Evolutionary conservation across 2,329 filamentous ascomycete species (phyloP).

Genomic region (Corinectria fuckeliana): DNA sequence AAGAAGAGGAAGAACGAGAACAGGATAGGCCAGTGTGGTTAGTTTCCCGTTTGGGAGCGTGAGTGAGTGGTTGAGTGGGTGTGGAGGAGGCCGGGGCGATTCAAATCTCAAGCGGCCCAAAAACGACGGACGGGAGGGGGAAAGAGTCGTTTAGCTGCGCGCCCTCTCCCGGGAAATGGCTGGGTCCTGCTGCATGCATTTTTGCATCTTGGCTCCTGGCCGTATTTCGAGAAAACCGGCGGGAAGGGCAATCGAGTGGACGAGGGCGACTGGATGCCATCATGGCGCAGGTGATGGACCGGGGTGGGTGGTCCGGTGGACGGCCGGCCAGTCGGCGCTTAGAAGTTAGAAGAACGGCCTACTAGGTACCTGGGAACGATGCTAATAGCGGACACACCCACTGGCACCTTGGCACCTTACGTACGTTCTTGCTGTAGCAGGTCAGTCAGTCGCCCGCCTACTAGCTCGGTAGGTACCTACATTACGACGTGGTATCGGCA

Average conservation of each 20-base stretch:
- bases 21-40: slow-evolving; percentile 18
- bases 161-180: slow-evolving; percentile 10
- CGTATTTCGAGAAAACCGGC: slow-evolving; percentile 26
- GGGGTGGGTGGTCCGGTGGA: slow-evolving; percentile 33
- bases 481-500: neutral
- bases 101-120: too few relatives aligned
- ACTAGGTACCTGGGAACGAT: too few relatives aligned
- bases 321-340: slow-evolving; percentile 46
- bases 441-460: neutral
- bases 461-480: neutral
- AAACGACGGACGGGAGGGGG: too few relatives aligned
- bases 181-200: too few relatives aligned
- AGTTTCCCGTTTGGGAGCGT: slow-evolving; percentile 8
- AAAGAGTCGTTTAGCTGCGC: too few relatives aligned
- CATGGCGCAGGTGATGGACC: slow-evolving; percentile 43
- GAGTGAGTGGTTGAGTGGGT: slow-evolving; percentile 3
- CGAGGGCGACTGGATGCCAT: slow-evolving; percentile 34
- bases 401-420: slow-evolving; percentile 5
- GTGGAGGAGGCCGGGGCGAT: too few relatives aligned
- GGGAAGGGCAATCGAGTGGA: slow-evolving; percentile 34
- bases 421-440: neutral
- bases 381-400: slow-evolving; percentile 35
- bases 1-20: slow-evolving; percentile 14
- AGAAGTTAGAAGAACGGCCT: too few relatives aligned
- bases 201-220: too few relatives aligned